phyloP scores from a whole-genome alignment of 805 yeast genomes.

The Starmerella roubikii region DNA sequence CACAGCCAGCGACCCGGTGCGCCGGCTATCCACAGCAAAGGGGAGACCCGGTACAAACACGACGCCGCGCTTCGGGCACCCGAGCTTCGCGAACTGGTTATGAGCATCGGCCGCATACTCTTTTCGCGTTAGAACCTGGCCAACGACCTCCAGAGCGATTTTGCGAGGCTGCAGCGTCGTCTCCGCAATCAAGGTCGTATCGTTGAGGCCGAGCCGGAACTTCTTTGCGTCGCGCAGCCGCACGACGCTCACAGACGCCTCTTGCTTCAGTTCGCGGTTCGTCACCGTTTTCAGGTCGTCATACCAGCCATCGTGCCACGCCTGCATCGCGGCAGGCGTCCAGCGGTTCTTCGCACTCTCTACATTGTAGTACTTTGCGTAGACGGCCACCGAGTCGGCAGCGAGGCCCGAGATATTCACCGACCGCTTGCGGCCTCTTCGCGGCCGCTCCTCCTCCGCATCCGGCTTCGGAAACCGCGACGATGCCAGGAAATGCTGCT shows the following conservation, averaged over 20 bases:
- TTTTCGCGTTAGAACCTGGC: conserved; percentile 55
- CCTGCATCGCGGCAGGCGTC: neutral
- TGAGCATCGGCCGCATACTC: conserved; percentile 50
- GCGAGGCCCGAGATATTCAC: conserved; percentile 3
- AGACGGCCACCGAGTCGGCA: conserved; percentile 2
- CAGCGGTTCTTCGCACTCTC: neutral
- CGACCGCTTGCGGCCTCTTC: conserved; percentile 1
- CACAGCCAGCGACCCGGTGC: conserved; percentile 60
- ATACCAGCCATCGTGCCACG: neutral
- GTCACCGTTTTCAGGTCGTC: neutral
- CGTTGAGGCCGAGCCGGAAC: conserved; percentile 8
- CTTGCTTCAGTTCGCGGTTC: conserved; percentile 1
- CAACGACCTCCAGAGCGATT: conserved; percentile 48
- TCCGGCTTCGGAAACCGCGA: neutral
- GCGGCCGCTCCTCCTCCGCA: conserved; percentile 6
- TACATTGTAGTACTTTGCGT: conserved; percentile 7
- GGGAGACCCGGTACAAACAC: conserved; percentile 41
- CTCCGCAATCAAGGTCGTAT: conserved; percentile 37
- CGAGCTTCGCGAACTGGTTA: conserved; percentile 62
- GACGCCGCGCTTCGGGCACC: conserved; percentile 56
- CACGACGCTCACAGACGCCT: neutral
- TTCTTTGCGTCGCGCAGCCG: conserved; percentile 1
- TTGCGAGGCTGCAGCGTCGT: conserved; percentile 38
- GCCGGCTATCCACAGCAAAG: conserved; percentile 65
- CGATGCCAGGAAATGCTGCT: conserved; percentile 21